Percentiles rank a stretch among this genome's conserved stretches.
These are phyloP conservation scores for Triticum timopheevii DNA, from an alignment of 176 grass and related monocot genomes.

Conservation along the genomic window DNA sequence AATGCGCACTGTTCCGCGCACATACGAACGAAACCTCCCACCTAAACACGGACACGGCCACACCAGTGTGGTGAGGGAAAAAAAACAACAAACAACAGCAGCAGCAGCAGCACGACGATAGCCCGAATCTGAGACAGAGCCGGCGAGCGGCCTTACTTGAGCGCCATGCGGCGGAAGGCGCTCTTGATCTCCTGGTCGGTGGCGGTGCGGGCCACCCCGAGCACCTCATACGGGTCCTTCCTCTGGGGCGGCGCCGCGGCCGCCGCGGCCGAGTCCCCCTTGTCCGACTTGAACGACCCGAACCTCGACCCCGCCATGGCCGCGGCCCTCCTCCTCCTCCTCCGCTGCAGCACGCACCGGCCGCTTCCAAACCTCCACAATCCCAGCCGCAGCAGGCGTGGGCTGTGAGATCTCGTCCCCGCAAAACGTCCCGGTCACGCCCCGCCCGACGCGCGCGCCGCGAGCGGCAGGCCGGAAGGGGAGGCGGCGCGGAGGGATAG, in stretches of 20 bases:
- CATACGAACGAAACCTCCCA: neutral
- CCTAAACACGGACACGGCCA: neutral
- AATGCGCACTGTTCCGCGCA: neutral
- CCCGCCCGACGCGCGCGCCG: neutral
- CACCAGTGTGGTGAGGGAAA: neutral
- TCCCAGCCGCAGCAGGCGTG: neutral
- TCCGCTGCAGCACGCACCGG: neutral
- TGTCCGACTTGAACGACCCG: conserved; percentile 76
- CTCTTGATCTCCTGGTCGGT: conserved; percentile 97
- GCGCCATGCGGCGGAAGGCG: conserved; percentile 93
- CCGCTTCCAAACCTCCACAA: neutral
- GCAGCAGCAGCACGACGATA: neutral
- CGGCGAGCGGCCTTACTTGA: conserved; percentile 58
- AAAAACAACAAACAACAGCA: neutral
- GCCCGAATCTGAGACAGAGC: conserved; percentile 23
- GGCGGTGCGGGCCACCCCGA: conserved; percentile 73
- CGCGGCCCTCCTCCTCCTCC: neutral
- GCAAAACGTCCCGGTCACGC: neutral
- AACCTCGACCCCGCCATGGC: conserved; percentile 77
- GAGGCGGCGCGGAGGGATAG: neutral
- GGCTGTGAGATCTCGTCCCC: conserved; percentile 35
- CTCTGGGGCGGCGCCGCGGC: conserved; percentile 50
- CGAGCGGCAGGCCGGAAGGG: neutral
- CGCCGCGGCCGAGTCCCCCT: conserved; percentile 46
- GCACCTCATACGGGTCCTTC: conserved; percentile 93